Evolutionary conservation across 2,329 filamentous ascomycete genomes (phyloP), one percentile per base, ranked within the genome.

Genomic region (Juglanconis juglandina): DNA sequence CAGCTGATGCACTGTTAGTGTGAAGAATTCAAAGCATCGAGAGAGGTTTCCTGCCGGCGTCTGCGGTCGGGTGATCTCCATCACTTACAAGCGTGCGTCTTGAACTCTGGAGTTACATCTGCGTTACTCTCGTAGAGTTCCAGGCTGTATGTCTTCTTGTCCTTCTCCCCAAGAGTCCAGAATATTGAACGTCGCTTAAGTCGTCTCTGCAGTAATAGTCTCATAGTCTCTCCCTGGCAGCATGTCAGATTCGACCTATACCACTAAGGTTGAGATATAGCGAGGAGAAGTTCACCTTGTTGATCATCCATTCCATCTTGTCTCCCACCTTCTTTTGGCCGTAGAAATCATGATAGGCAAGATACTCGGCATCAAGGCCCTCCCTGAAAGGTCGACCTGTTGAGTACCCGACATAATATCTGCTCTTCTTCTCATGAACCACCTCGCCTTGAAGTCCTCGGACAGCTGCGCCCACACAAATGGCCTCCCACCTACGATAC

Each of bases 351-450:
- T 24, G 10, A 30, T 47, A 55, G 41, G n/a, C 37, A 17, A 46
- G 39, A 55, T 17, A 39, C 30, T 37, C 53, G 11, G n/a, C 24
- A 17, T 55, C 53, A 32, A 37, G 24, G 14, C 53, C 53, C 17
- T 55, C 32, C 17, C 41, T 32, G 2, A 55, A 55, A 1, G 24
- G 39, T 46, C 53, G 30, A 39, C 41, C 39, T 33, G 44, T 35
- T 14, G 37, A 34, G 44, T 46, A 37, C 17, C 53, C 53, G 14
- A 55, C 44, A 41, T 47, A 32, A 11, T 39, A 55, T 34, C 53
- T 30, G 53, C 53, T 55, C 41, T 55, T 55, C 44, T 55, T 55
- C 41, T 55, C 53, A 7, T 47, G 34, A 41, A 55, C 53, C n/a
- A 55, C 34, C 30, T 30, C 32, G 13, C 53, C 53, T 17, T 55